phyloP scores from a whole-genome alignment of 768 basidiomycete species.

The Suillus spraguei region DNA sequence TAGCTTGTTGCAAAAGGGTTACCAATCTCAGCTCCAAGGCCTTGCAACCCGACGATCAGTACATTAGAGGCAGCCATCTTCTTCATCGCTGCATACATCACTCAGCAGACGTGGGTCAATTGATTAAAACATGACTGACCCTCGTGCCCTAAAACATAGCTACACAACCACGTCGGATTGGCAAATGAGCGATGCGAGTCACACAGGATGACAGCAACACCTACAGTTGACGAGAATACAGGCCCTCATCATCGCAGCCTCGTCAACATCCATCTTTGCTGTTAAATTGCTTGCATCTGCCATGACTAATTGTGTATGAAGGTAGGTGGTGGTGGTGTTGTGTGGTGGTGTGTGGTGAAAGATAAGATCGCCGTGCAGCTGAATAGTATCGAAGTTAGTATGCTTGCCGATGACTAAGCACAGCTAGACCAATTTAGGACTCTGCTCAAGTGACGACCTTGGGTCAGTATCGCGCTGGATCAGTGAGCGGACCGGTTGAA shows the following conservation, averaged over 20 bases:
- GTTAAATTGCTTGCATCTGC: slow-evolving; percentile 36
- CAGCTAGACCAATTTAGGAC: not conserved
- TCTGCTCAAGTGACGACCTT: not conserved
- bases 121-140: slow-evolving; percentile 47
- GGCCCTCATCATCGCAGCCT: slow-evolving; percentile 89
- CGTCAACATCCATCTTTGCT: slow-evolving; percentile 83
- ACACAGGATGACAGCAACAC: slow-evolving; percentile 33
- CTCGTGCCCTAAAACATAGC: slow-evolving; percentile 97
- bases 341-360: too few species aligned
- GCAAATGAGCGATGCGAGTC: slow-evolving; percentile 18
- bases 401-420: slow-evolving; percentile 6
- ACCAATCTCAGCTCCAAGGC: slow-evolving; percentile 96
- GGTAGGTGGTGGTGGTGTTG: slow-evolving; percentile 13
- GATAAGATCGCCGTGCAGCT: slow-evolving; percentile 11
- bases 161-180: slow-evolving; percentile 33
- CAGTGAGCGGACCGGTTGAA: too few species aligned
- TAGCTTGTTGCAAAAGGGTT: slow-evolving; percentile 20
- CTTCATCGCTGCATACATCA: slow-evolving; percentile 85
- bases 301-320: slow-evolving; percentile 29
- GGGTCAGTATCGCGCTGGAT: too few species aligned
- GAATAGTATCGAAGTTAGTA: slow-evolving; percentile 4
- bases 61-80: slow-evolving; percentile 97
- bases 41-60: slow-evolving; percentile 88
- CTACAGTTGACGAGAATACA: slow-evolving; percentile 93
- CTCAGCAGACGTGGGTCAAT: slow-evolving; percentile 20